phyloP scores from a whole-genome alignment of 2,329 filamentous ascomycete genomes.

The Didymella pomorum region DNA sequence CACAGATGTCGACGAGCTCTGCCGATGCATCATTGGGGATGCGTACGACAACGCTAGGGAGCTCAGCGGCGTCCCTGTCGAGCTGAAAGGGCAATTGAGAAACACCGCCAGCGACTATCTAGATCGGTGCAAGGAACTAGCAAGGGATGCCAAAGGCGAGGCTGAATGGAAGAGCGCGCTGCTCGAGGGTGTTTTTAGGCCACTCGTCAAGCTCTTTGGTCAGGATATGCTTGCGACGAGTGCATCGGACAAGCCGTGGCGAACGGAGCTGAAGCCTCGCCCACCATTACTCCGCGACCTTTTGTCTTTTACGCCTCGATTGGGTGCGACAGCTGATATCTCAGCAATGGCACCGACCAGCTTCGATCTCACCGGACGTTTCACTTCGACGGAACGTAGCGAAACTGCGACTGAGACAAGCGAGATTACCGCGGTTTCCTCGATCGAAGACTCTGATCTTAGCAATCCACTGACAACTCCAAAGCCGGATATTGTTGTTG shows the following conservation, averaged over 20 bases:
- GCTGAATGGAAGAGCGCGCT: slow-evolving; percentile 9
- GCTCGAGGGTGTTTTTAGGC: neutral
- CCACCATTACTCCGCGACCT: slow-evolving; percentile 3
- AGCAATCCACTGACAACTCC: slow-evolving; percentile 8
- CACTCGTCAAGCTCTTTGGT: slow-evolving; percentile 3
- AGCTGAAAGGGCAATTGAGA: neutral
- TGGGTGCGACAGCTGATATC: neutral
- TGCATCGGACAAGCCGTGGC: slow-evolving; percentile 9
- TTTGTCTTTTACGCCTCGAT: neutral
- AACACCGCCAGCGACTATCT: slow-evolving; percentile 5
- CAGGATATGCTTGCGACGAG: slow-evolving; percentile 4
- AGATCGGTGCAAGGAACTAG: slow-evolving; percentile 2
- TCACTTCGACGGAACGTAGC: neutral
- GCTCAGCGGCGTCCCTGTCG: slow-evolving; percentile 1
- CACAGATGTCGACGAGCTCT: neutral
- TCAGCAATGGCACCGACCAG: neutral
- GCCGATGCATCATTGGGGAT: slow-evolving; percentile 2
- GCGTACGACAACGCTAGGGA: neutral
- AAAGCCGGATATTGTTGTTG: slow-evolving; percentile 7
- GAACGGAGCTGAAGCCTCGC: slow-evolving; percentile 9
- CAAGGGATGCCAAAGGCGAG: slow-evolving; percentile 5
- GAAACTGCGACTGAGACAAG: slow-evolving; percentile 7
- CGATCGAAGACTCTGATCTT: neutral
- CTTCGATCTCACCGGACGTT: neutral
- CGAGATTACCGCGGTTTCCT: neutral